Evolutionary conservation across 768 basidiomycete species (phyloP), one percentile per base, ranked within the genome.

Genomic region (Tulasnella sp.): DNA sequence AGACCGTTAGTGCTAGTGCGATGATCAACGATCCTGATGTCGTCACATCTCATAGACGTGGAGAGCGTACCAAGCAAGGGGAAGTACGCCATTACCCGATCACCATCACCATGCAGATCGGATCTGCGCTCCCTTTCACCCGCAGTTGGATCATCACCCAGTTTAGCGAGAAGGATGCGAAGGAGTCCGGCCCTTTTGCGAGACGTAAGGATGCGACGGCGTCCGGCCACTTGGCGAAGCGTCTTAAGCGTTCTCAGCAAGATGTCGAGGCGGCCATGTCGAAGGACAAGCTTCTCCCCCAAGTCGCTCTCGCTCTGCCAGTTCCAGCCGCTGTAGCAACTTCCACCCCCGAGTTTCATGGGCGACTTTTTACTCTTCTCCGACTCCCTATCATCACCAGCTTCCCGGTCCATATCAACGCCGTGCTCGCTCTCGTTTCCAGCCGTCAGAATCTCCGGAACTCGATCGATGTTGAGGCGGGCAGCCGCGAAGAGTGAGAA

Each of bases 321-420:
- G 81, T 86, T 9, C 44, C 60, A 12, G n/a, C 31, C 14, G 77
- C 80, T 24, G 37, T 22, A 20, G 24, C 37, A 12, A 64, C 48
- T 50, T 20, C 60, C 28, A 31, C 28, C 8, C 16, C 42, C 28
- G 22, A 34, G 16, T 50, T 50, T 12, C 31, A 54, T 12, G 90
- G 90, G 0, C 85, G 88, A 2, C 84, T 91, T 22, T 91, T 89
- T 82, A 89, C 89, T 0, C 88, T 85, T 72, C 87, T 90, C 3
- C 89, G 89, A 0, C 84, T 91, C 3, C 76, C 76, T n/a, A 77
- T 77, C 40, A 16, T 64, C 28, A 77, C 76, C n/a, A 20, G 37
- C 9, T 77, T 77, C 40, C 76, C 76, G 7, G 41, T 77, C 9
- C 76, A 77, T 44, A 77, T 77, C 58, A 42, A 77, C 40, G 46